Percentiles rank a stretch among this genome's conserved stretches.
Evolutionary conservation across 2,329 filamentous ascomycete genomes (phyloP).

Genomic region (Colletotrichum gigasporum): DNA sequence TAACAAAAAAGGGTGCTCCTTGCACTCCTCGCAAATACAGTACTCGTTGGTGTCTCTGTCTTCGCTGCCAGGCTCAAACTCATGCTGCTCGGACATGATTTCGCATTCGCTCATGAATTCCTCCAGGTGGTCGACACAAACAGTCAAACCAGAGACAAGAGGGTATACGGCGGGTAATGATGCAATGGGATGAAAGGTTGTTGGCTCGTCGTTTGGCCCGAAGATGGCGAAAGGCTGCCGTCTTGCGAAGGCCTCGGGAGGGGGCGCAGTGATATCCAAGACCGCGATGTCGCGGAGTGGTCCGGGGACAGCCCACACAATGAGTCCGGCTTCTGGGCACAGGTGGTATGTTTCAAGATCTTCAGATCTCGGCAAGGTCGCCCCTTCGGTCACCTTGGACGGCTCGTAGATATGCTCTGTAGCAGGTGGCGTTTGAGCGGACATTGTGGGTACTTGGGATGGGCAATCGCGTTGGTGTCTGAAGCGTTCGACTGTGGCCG

Average conservation of each 20-base stretch:
- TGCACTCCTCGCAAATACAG: constrained; percentile 14
- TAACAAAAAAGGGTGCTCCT: constrained; percentile 11
- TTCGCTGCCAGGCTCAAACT: constrained; percentile 6
- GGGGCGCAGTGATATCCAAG: constrained; percentile 10
- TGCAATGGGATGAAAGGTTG: constrained; percentile 10
- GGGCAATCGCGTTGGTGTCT: constrained; percentile 7
- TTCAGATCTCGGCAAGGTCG: constrained; percentile 10
- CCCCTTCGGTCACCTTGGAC: constrained; percentile 7
- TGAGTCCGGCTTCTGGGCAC: constrained; percentile 12
- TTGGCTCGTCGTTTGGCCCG: constrained; percentile 7
- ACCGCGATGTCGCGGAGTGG: constrained; percentile 8
- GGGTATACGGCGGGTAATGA: constrained; percentile 10
- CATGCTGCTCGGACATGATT: constrained; percentile 11
- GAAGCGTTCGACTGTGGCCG: constrained; percentile 6
- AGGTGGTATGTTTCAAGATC: constrained; percentile 12
- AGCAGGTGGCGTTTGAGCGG: constrained; percentile 9
- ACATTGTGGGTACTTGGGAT: constrained; percentile 9
- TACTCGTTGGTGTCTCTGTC: constrained; percentile 7
- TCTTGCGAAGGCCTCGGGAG: constrained; percentile 8
- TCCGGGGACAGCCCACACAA: constrained; percentile 11
- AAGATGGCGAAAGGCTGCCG: constrained; percentile 9
- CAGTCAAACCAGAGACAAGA: constrained; percentile 14
- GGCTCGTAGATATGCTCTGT: constrained; percentile 12
- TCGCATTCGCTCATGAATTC: constrained; percentile 13
- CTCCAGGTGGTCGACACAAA: constrained; percentile 11